These are phyloP conservation scores for Eucalyptus curtisii DNA, from an alignment of 345 rosid genomes.

Conservation along the genomic window DNA sequence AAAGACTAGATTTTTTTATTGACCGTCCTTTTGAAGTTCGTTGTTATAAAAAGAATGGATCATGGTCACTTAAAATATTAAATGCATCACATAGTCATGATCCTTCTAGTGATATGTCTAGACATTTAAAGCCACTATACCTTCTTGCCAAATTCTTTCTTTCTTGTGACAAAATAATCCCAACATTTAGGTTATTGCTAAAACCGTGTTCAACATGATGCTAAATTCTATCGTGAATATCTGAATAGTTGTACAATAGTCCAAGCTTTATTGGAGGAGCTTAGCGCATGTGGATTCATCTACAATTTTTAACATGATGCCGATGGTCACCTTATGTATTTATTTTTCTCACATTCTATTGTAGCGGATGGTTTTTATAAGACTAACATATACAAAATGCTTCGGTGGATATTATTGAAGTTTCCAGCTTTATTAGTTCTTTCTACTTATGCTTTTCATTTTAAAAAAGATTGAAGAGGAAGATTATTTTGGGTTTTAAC, in stretches of 20 bases:
- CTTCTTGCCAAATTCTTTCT: background rate
- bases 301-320: background rate
- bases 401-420: background rate
- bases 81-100: background rate
- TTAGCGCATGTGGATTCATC: background rate
- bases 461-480: background rate
- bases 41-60: background rate
- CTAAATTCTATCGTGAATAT: background rate
- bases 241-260: too few species aligned
- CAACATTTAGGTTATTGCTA: background rate
- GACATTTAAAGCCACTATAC: background rate
- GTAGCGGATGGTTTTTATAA: background rate
- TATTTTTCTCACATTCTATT: background rate
- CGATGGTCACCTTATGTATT: background rate
- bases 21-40: background rate
- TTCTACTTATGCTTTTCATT: background rate
- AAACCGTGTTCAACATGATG: background rate
- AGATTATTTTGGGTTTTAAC: background rate
- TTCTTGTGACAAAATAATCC: background rate
- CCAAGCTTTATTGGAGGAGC: background rate
- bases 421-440: background rate
- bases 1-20: background rate
- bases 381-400: background rate
- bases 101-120: background rate
- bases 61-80: background rate